These are phyloP conservation scores for Fusarium circinatum DNA, from an alignment of 2,329 filamentous ascomycete species.

Conservation along the genomic window DNA sequence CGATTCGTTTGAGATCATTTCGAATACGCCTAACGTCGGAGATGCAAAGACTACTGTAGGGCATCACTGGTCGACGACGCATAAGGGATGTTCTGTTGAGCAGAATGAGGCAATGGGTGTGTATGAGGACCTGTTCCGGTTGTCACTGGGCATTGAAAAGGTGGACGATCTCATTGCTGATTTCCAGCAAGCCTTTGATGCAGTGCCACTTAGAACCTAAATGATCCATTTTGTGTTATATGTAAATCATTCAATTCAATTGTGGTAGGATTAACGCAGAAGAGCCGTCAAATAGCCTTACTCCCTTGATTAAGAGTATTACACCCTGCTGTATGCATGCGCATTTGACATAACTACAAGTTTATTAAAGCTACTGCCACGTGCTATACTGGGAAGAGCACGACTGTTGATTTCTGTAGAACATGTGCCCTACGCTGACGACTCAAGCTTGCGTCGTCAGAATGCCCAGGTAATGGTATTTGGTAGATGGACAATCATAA, in stretches of 20 bases:
- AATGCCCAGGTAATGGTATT: not conserved
- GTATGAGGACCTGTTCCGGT: conserved; percentile 59
- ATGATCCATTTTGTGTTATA: not conserved
- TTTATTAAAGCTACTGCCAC: not conserved
- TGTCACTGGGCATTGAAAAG: conserved; percentile 65
- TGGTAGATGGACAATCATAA: not conserved
- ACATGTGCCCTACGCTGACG: too few species aligned
- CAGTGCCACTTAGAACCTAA: not conserved
- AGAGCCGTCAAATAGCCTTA: not conserved
- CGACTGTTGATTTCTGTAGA: not conserved
- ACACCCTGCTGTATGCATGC: too few species aligned
- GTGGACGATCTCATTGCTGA: conserved; percentile 79
- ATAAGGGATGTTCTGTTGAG: conserved; percentile 50
- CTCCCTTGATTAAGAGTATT: not conserved
- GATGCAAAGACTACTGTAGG: conserved; percentile 79
- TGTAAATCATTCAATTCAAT: not conserved
- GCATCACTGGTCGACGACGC: conserved; percentile 78
- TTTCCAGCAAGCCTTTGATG: conserved; percentile 64
- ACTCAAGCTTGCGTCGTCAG: not conserved
- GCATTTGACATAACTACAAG: not conserved
- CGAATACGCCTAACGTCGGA: conserved; percentile 58
- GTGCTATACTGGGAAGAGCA: not conserved
- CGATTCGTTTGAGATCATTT: conserved; percentile 57
- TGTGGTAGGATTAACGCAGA: not conserved
- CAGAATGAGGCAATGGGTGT: conserved; percentile 61